Conservation (phyloP, 1,284 basidiomycete species). For the Ceratobasidium sp. region DNA sequence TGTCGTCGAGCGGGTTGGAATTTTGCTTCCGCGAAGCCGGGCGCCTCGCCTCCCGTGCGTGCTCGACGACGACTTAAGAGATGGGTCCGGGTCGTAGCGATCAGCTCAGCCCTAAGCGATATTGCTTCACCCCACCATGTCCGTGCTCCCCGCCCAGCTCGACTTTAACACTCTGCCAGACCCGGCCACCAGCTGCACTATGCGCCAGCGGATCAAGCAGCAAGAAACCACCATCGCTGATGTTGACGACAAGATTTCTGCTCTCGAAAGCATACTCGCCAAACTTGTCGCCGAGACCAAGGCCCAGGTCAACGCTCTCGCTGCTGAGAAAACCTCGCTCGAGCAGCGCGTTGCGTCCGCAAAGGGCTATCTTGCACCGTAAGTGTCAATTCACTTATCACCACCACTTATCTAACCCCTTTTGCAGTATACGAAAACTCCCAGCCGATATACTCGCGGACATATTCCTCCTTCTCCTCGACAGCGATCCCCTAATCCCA, state of each 20-base stretch:
- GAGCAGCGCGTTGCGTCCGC: conserved; percentile 65
- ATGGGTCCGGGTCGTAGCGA: too few relatives aligned
- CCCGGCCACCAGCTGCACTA: conserved; percentile 1
- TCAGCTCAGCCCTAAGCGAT: too few relatives aligned
- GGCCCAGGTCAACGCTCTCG: conserved; percentile 67
- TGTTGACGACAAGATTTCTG: conserved; percentile 56
- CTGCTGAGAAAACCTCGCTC: conserved; percentile 64
- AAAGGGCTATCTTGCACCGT: conserved; percentile 74
- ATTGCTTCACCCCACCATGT: conserved; percentile 27
- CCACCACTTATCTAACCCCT: conserved; percentile 69
- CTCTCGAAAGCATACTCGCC: conserved; percentile 68
- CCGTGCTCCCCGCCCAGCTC: conserved; percentile 30
- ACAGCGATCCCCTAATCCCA: conserved; percentile 4
- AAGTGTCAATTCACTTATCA: conserved; percentile 61
- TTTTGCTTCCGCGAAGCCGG: conserved; percentile 12
- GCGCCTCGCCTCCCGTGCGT: conserved; percentile 4
- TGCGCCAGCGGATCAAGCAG: conserved; percentile 27
- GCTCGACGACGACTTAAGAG: conserved; percentile 24
- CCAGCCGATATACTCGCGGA: conserved; percentile 73
- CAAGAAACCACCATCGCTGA: conserved; percentile 48
- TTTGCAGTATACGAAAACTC: conserved; percentile 71
- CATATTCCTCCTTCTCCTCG: conserved; percentile 67
- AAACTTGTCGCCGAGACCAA: conserved; percentile 70
- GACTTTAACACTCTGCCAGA: conserved; percentile 43
- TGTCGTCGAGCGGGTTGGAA: conserved; percentile 12